Evolutionary conservation across 75 land plant genomes (phyloP), one percentile per base, ranked within the genome.

Genomic region (Adiantum capillusveneris): DNA sequence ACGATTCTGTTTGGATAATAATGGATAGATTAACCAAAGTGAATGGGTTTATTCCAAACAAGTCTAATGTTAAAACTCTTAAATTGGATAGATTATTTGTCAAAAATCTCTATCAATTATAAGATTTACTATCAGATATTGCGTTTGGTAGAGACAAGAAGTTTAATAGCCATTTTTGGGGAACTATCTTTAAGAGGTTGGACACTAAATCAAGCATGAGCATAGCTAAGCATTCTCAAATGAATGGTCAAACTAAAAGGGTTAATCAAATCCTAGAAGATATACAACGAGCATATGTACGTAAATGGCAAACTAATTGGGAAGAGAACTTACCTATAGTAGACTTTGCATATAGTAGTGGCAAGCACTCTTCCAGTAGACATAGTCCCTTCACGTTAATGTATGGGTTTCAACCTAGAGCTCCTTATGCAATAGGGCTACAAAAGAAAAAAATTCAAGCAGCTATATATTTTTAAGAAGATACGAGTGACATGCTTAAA

Each of bases 361-460:
- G 5, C 49, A 46, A 46, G 49, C 49, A 46, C 49, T 46, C 49
- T 46, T 46, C 49, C 49, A 46, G 5, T 6, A 2, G 49, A 46
- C 21, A 46, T 46, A 46, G 17, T 46, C 49, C 49, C 2, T 46
- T 46, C 14, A 46, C 14, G 49, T 17, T 46, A 2, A 46, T 46
- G 49, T 46, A 46, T 46, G 49, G 14, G 49, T 46, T 46, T 46
- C 49, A 46, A 20, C 49, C 49, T 7, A 46, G 49, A 46, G 49
- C 6, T 46, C 49, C 49, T 46, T 46, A 46, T 17, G 5, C 14
- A 46, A 14, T 46, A 7, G 6, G 21, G 5, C 17, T 46, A 46
- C 49, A 7, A 17, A 46, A 17, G 2, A 14, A 46, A 14, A 34
- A 34, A 34, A 14, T 20, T 2, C 49, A 46, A 20, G 49, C 21